Percentiles rank a stretch among this genome's conserved stretches.
These are phyloP conservation scores for Leishmania braziliensis DNA, from an alignment of 208 protist species.

Conservation along the genomic window DNA sequence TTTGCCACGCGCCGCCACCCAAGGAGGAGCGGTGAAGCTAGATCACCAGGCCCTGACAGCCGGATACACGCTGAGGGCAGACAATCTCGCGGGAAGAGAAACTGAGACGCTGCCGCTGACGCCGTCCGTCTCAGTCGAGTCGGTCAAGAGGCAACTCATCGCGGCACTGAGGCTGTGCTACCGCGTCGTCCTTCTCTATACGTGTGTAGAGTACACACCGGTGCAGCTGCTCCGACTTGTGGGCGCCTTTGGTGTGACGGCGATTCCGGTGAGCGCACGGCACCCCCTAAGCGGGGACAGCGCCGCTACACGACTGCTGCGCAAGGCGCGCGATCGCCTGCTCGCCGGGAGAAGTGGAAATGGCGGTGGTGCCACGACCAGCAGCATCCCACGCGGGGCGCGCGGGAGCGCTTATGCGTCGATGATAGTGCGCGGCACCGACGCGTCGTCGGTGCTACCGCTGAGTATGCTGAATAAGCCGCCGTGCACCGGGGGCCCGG, in stretches of 20 bases:
- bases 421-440: neutral
- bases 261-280: slow-evolving; percentile 18
- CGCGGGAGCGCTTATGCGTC: neutral
- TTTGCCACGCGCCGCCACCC: neutral
- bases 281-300: slow-evolving; percentile 35
- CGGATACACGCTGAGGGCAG: no score
- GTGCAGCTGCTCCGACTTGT: slow-evolving; percentile 30
- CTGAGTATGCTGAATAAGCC: slow-evolving; percentile 3
- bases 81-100: neutral
- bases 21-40: neutral
- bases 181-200: slow-evolving; percentile 29
- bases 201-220: slow-evolving; percentile 30
- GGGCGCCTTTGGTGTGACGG: slow-evolving; percentile 14
- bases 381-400: neutral
- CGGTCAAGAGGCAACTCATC: neutral
- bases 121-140: no score
- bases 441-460: neutral
- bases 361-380: neutral
- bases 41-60: neutral
- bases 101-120: neutral
- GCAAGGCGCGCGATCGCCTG: slow-evolving; percentile 24
- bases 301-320: slow-evolving; percentile 26
- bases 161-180: slow-evolving; percentile 32
- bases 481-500: slow-evolving; percentile 30
- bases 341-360: neutral